Evolutionary conservation across 768 basidiomycete genomes (phyloP).

Genomic region (Hirschioporus abietinus): DNA sequence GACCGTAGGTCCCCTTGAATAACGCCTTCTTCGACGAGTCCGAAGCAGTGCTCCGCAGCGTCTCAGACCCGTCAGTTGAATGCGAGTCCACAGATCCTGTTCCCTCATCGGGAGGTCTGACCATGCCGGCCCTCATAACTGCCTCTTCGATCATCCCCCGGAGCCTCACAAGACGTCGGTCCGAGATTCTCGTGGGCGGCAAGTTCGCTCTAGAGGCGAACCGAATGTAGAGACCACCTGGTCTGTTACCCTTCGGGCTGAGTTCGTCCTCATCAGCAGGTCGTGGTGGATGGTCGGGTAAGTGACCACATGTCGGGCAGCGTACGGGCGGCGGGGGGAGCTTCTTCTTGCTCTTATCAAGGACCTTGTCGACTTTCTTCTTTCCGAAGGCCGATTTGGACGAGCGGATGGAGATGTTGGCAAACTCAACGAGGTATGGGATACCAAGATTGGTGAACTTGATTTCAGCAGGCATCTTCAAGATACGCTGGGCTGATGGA

Average conservation of each 20-base stretch:
- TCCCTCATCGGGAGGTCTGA: constrained; percentile 12
- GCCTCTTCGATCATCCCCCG: constrained; percentile 34
- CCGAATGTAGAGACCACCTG: constrained; percentile 17
- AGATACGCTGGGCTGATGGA: not conserved
- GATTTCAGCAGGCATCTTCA: constrained; percentile 22
- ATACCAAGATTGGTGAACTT: constrained; percentile 28
- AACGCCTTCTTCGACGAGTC: constrained; percentile 24
- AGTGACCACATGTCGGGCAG: constrained; percentile 3
- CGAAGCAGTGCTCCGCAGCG: constrained; percentile 6
- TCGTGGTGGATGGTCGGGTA: constrained; percentile 24
- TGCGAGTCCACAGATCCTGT: constrained; percentile 8
- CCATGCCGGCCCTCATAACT: constrained; percentile 12
- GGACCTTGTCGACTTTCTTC: not conserved
- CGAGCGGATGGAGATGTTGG: constrained; percentile 26
- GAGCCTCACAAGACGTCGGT: constrained; percentile 26
- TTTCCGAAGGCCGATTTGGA: not conserved
- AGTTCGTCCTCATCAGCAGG: not conserved
- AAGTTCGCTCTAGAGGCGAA: constrained; percentile 11
- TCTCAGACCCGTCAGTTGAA: constrained; percentile 1
- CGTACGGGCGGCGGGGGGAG: not conserved
- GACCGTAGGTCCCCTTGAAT: constrained; percentile 40
- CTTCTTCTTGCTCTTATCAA: not conserved
- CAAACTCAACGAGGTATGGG: constrained; percentile 31
- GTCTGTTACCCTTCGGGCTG: constrained; percentile 6
- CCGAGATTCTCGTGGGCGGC: constrained; percentile 6